These are phyloP conservation scores for Mollisia scopiformis DNA, from an alignment of 2,329 filamentous ascomycete species.

Conservation along the genomic window DNA sequence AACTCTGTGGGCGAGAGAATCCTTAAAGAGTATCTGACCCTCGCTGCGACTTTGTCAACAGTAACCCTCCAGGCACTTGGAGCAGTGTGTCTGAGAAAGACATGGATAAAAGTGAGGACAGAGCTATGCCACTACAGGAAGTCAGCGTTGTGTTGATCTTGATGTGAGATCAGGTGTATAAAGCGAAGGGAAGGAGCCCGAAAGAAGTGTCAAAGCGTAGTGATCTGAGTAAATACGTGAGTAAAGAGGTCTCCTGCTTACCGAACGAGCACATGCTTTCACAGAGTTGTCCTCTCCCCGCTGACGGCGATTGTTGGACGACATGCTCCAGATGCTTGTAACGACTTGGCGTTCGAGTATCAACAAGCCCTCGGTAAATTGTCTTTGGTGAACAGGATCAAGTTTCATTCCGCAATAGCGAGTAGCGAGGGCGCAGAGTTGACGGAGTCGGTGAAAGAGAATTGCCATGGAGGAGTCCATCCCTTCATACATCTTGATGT, in stretches of 20 bases:
- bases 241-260: too few species aligned
- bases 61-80: background rate
- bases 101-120: constrained; percentile 5
- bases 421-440: constrained; percentile 2
- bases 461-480: constrained; percentile 1
- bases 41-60: constrained; percentile 2
- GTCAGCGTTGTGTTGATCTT: too few species aligned
- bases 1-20: constrained; percentile 4
- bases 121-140: constrained; percentile 10
- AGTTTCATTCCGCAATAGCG: background rate
- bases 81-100: constrained; percentile 5
- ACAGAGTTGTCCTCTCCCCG: background rate
- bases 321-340: constrained; percentile 6
- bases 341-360: constrained; percentile 11
- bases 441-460: constrained; percentile 7
- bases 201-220: too few species aligned
- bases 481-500: background rate
- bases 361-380: background rate
- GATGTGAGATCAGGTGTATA: too few species aligned
- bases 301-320: constrained; percentile 1
- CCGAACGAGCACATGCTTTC: background rate
- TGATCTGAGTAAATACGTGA: too few species aligned
- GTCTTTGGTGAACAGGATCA: background rate
- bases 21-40: background rate
- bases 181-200: too few species aligned